Evolutionary conservation across 202 grass and related monocot genomes (phyloP).

Genomic region (Musa balbisiana): DNA sequence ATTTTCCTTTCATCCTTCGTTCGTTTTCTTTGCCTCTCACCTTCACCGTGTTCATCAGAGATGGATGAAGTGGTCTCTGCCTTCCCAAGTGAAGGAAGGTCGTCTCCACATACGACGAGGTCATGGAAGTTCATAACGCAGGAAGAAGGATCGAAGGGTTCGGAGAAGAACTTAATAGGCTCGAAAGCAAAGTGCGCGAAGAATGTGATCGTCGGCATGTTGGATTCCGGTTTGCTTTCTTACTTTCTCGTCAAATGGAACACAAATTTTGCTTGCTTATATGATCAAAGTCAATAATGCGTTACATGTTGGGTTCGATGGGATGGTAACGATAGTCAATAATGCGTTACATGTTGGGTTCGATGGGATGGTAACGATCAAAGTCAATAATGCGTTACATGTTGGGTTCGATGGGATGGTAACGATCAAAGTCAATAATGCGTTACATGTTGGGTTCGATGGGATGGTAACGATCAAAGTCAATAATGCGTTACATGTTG

Average conservation of each 20-base stretch:
- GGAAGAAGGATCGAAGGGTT: conserved; percentile 40
- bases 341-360: not conserved
- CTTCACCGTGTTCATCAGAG: conserved; percentile 17
- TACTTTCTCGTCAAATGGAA: too few relatives aligned
- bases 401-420: not conserved
- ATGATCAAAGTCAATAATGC: too few relatives aligned
- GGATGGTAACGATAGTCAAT: too few relatives aligned
- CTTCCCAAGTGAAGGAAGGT: conserved; percentile 55
- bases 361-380: too few relatives aligned
- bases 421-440: too few relatives aligned
- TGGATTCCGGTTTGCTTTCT: conserved; percentile 64
- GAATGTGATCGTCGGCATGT: conserved; percentile 78
- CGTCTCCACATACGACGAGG: conserved; percentile 73
- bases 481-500: not conserved
- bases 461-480: too few relatives aligned
- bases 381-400: not conserved
- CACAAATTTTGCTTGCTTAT: too few relatives aligned
- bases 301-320: not conserved
- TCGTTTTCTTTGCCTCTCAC: too few relatives aligned
- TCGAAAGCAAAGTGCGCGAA: conserved; percentile 32
- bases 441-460: not conserved
- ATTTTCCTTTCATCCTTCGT: not conserved
- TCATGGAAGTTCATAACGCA: conserved; percentile 79
- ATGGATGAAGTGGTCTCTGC: conserved; percentile 55
- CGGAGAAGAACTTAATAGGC: conserved; percentile 9